These are phyloP conservation scores for Fusarium decemcellulare DNA, from an alignment of 2,329 filamentous ascomycete genomes.

Conservation along the genomic window DNA sequence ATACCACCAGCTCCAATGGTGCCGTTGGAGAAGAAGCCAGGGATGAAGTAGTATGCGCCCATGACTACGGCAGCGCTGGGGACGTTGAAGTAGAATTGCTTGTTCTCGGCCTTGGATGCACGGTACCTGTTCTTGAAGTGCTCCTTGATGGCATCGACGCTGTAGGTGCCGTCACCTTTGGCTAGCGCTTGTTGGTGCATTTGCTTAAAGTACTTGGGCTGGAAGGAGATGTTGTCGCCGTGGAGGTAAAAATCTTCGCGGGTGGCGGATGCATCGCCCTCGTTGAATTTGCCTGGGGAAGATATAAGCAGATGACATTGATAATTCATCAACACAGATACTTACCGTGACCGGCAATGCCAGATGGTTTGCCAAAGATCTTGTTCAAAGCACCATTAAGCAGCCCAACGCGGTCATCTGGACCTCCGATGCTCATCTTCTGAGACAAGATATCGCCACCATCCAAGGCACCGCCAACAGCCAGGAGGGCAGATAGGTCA, in stretches of 20 bases:
- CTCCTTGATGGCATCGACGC: constrained; percentile 27
- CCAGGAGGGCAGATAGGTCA: constrained; percentile 21
- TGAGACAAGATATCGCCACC: constrained; percentile 30
- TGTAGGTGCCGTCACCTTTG: constrained; percentile 32
- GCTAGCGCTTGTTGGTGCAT: constrained; percentile 27
- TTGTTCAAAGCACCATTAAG: constrained; percentile 24
- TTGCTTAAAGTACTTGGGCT: constrained; percentile 22
- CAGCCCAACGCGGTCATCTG: constrained; percentile 19
- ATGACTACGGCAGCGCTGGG: constrained; percentile 26
- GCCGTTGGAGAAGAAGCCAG: constrained; percentile 34
- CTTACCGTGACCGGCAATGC: constrained; percentile 25
- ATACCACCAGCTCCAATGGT: constrained; percentile 29
- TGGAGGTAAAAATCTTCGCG: constrained; percentile 31
- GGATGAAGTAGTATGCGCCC: constrained; percentile 33
- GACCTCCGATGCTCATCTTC: constrained; percentile 32
- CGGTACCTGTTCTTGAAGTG: constrained; percentile 33
- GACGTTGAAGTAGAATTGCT: constrained; percentile 30
- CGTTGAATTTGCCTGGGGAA: constrained; percentile 26
- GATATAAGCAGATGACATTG: not conserved
- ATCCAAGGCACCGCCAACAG: constrained; percentile 20
- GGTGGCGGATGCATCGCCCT: constrained; percentile 32
- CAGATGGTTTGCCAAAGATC: constrained; percentile 32
- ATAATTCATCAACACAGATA: fast-evolving
- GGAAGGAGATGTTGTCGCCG: constrained; percentile 29
- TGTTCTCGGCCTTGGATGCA: constrained; percentile 25